phyloP scores from a whole-genome alignment of 495 filamentous ascomycete genomes.

The Geoglossum glabrum region DNA sequence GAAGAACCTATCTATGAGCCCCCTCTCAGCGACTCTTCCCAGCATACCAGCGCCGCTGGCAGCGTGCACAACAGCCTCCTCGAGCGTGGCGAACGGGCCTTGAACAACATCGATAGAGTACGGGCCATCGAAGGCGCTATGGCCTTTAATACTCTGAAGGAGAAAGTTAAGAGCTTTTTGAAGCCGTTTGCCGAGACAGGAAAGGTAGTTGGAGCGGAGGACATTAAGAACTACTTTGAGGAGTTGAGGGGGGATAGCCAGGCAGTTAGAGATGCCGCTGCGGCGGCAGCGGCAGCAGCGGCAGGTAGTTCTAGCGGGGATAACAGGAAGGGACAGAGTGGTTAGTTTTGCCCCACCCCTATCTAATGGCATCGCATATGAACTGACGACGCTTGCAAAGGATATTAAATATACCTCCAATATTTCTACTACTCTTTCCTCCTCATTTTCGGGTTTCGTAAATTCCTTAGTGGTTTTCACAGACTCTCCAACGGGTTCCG shows the following conservation, averaged over 20 bases:
- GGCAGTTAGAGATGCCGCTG: slow-evolving; percentile 27
- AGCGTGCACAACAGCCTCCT: slow-evolving; percentile 33
- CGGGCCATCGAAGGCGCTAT: slow-evolving; percentile 85
- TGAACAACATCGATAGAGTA: slow-evolving; percentile 79
- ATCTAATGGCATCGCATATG: no score
- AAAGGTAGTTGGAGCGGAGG: slow-evolving; percentile 67
- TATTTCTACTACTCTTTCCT: no score
- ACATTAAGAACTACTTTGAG: slow-evolving; percentile 91
- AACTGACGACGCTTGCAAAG: neutral
- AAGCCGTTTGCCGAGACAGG: slow-evolving; percentile 85
- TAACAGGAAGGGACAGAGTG: slow-evolving; percentile 36
- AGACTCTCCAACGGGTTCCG: no score
- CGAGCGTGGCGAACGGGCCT: slow-evolving; percentile 74
- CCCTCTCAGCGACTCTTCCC: slow-evolving; percentile 45
- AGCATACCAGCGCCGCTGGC: slow-evolving; percentile 31
- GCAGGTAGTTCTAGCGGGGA: slow-evolving; percentile 11
- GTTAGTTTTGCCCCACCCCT: slow-evolving; percentile 9
- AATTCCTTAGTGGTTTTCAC: no score
- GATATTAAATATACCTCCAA: neutral
- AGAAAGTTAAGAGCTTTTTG: slow-evolving; percentile 82
- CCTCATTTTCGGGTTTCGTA: no score
- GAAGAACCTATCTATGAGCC: slow-evolving; percentile 88
- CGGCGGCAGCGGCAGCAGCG: slow-evolving; percentile 23
- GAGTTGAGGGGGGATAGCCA: slow-evolving; percentile 71
- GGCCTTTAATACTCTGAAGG: slow-evolving; percentile 88